Evolutionary conservation across 345 rosid species (phyloP).

Genomic region (Excoecaria agallocha): DNA sequence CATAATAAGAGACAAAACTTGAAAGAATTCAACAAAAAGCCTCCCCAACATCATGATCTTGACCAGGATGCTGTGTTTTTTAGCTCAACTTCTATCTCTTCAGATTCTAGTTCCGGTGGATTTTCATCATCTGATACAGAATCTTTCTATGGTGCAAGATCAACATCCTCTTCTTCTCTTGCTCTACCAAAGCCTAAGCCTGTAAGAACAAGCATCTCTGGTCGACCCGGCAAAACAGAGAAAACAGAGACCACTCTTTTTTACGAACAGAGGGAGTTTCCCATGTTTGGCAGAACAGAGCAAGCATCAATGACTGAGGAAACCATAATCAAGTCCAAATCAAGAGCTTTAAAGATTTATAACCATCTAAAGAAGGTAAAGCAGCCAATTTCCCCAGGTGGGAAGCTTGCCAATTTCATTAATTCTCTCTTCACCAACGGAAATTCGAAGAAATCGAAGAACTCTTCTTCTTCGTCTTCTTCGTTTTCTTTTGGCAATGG

Average conservation of each 20-base stretch:
- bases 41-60: constrained; percentile 26
- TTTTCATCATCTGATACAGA: constrained; percentile 88
- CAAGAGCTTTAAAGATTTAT: constrained; percentile 60
- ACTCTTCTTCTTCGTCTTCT: constrained; percentile 24
- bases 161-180: constrained; percentile 37
- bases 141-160: constrained; percentile 39
- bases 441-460: constrained; percentile 48
- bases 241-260: constrained; percentile 41
- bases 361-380: constrained; percentile 59
- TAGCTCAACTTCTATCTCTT: constrained; percentile 71
- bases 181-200: constrained; percentile 47
- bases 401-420: constrained; percentile 62
- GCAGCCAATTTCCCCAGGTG: constrained; percentile 85
- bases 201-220: constrained; percentile 34
- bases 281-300: constrained; percentile 26
- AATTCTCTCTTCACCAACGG: constrained; percentile 60
- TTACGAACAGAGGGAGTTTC: constrained; percentile 44
- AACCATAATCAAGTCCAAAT: constrained; percentile 41
- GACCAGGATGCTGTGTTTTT: constrained; percentile 49
- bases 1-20: constrained; percentile 19
- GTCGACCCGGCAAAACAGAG: constrained; percentile 33
- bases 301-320: constrained; percentile 39
- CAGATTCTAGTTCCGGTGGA: constrained; percentile 67
- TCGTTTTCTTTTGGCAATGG: constrained; percentile 18
- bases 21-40: constrained; percentile 33